phyloP scores from a whole-genome alignment of 2,329 filamentous ascomycete species.

The Trichoderma arundinaceum region DNA sequence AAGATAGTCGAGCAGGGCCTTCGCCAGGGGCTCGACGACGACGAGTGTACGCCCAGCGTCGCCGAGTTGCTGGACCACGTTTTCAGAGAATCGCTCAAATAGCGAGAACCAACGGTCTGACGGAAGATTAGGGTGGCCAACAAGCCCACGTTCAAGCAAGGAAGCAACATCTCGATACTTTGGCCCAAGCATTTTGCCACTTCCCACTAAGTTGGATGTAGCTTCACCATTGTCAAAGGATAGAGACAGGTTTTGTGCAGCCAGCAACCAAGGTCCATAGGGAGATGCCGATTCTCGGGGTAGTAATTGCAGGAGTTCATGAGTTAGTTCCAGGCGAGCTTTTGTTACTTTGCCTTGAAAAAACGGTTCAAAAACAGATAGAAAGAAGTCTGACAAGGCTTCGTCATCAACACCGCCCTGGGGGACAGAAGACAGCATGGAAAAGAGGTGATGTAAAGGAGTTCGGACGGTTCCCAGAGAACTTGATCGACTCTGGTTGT shows the following conservation, averaged over 20 bases:
- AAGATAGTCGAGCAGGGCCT: conserved; percentile 51
- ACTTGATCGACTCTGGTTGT: conserved; percentile 59
- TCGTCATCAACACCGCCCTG: conserved; percentile 55
- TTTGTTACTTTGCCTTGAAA: conserved; percentile 56
- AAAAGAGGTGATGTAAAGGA: conserved; percentile 70
- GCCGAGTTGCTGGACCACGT: conserved; percentile 67
- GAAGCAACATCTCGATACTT: conserved; percentile 73
- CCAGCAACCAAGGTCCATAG: conserved; percentile 58
- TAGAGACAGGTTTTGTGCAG: conserved; percentile 53
- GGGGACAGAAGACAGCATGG: conserved; percentile 61
- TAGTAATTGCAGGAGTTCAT: conserved; percentile 57
- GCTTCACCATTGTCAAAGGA: conserved; percentile 45
- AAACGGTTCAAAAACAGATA: conserved; percentile 63
- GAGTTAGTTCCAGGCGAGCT: conserved; percentile 53
- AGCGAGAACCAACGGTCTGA: conserved; percentile 58
- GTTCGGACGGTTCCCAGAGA: conserved; percentile 58
- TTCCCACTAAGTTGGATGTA: conserved; percentile 35
- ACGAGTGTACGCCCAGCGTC: conserved; percentile 69
- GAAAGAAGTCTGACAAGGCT: conserved; percentile 53
- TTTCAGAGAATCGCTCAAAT: conserved; percentile 61
- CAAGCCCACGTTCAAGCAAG: conserved; percentile 68
- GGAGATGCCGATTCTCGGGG: conserved; percentile 53
- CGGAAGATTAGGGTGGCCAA: conserved; percentile 55
- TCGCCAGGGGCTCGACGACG: conserved; percentile 74
- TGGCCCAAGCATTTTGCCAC: conserved; percentile 60